A percentile compares a stretch with the other conserved stretches of the same genome.
These are phyloP conservation scores for Neonectria coccinea DNA, from an alignment of 2,329 filamentous ascomycete genomes.

Conservation along the genomic window DNA sequence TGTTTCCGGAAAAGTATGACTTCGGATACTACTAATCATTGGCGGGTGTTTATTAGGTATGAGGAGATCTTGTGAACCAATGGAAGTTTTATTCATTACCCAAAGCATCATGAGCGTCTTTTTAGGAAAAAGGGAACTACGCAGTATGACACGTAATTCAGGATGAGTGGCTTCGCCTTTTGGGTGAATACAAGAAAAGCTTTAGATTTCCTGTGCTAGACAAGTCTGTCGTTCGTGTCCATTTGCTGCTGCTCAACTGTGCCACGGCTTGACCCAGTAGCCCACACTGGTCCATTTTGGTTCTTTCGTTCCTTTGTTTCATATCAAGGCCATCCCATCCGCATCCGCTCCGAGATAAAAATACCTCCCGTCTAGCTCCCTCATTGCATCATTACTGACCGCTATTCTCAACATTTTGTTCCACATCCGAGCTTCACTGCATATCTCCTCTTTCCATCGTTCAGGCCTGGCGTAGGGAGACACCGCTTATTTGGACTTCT, in stretches of 20 bases:
- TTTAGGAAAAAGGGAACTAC: background rate
- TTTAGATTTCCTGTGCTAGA: background rate
- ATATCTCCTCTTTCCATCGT: background rate
- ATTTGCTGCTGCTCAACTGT: constrained; percentile 18
- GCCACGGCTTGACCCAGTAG: constrained; percentile 32
- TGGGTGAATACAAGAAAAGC: background rate
- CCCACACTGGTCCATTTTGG: constrained; percentile 34
- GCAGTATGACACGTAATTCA: background rate
- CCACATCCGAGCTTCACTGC: background rate
- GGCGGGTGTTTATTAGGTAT: background rate
- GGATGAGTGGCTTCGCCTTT: background rate
- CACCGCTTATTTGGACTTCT: constrained; percentile 66
- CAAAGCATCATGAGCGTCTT: background rate
- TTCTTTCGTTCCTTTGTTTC: constrained; percentile 30
- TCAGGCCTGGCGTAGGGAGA: background rate
- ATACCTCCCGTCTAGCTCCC: background rate
- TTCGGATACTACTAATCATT: constrained; percentile 22
- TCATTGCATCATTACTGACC: background rate
- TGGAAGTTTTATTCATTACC: background rate
- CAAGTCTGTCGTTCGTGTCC: constrained; percentile 1
- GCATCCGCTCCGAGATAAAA: background rate
- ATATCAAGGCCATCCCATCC: background rate
- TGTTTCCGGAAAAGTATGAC: constrained; percentile 56
- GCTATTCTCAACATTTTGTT: constrained; percentile 4
- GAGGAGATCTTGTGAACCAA: constrained; percentile 9